Percentiles rank a stretch among this genome's conserved stretches.
Conservation (phyloP, 2,329 filamentous ascomycete species). For the Paracamarosporium sp. region DNA sequence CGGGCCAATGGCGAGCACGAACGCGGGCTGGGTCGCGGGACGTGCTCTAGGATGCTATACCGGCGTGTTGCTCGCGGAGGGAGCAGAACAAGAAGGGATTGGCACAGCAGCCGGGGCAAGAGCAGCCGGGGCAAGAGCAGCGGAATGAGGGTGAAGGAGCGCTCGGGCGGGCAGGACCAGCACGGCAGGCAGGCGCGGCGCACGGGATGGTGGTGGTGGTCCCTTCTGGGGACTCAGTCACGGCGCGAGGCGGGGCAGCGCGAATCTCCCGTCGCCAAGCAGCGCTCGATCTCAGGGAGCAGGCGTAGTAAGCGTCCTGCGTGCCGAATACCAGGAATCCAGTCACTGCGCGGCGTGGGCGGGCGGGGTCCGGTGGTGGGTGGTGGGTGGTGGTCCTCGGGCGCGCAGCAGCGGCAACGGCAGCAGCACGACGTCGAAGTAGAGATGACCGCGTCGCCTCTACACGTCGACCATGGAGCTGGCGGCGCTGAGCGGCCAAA, state of each 20-base stretch:
- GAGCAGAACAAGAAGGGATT: conserved; percentile 12
- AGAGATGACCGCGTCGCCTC: conserved; percentile 30
- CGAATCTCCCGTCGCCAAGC: conserved; percentile 28
- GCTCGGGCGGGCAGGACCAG: conserved; percentile 12
- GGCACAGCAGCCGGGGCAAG: conserved; percentile 15
- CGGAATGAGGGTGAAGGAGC: conserved; percentile 12
- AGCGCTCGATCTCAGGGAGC: neutral
- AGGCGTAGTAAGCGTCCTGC: conserved; percentile 8
- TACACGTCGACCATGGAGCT: conserved; percentile 31
- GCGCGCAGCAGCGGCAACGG: conserved; percentile 38
- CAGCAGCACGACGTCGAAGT: conserved; percentile 28
- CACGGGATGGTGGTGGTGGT: conserved; percentile 21
- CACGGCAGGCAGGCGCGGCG: conserved; percentile 6
- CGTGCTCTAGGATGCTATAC: neutral
- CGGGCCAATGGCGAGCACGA: conserved; percentile 29
- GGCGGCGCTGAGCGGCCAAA: conserved; percentile 27
- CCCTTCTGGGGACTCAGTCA: conserved; percentile 27
- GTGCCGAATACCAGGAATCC: conserved; percentile 12
- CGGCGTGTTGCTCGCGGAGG: conserved; percentile 12
- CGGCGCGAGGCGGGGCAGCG: conserved; percentile 23
- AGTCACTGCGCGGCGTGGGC: conserved; percentile 9
- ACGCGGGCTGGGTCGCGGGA: neutral
- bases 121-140: conserved; percentile 12
- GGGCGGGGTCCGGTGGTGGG: too few relatives aligned
- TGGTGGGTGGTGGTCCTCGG: conserved; percentile 24